Percentiles rank a stretch among this genome's conserved stretches.
phyloP scores from a whole-genome alignment of 2,329 filamentous ascomycete genomes.

The Trichoderma arundinaceum region DNA sequence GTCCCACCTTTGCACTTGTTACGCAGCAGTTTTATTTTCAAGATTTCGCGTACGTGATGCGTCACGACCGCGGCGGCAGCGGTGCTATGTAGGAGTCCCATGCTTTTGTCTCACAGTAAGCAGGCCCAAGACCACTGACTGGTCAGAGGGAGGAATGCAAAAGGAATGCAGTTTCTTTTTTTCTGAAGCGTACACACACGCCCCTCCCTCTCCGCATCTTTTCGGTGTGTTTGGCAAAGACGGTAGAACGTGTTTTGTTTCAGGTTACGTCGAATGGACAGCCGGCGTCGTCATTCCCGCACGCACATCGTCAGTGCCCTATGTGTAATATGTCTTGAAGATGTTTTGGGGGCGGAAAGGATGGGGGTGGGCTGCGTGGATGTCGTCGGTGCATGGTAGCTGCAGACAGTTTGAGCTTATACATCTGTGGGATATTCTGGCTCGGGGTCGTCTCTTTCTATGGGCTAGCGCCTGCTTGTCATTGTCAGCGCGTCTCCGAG shows the following conservation, averaged over 20 bases:
- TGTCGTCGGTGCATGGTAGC: neutral
- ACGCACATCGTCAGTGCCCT: neutral
- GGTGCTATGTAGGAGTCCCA: neutral
- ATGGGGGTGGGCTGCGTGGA: neutral
- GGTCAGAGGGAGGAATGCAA: neutral
- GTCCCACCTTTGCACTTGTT: neutral
- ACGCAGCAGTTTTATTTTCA: neutral
- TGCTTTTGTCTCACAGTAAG: conserved; percentile 3
- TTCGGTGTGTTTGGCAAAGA: neutral
- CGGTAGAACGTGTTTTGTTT: neutral
- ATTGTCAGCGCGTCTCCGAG: no score
- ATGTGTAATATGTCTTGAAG: neutral
- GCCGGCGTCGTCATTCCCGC: neutral
- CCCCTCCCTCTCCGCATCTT: neutral
- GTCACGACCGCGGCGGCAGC: neutral
- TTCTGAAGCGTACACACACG: neutral
- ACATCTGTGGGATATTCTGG: neutral
- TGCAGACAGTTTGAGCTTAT: neutral
- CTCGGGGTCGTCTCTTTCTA: neutral
- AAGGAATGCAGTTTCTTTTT: neutral
- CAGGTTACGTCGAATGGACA: neutral
- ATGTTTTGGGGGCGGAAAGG: neutral
- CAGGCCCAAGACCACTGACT: neutral
- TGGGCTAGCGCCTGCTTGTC: no score
- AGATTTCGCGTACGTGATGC: neutral